Conservation (phyloP, 225 moss, liverwort and hornwort species). For the Pseudoscleropodium purum region DNA sequence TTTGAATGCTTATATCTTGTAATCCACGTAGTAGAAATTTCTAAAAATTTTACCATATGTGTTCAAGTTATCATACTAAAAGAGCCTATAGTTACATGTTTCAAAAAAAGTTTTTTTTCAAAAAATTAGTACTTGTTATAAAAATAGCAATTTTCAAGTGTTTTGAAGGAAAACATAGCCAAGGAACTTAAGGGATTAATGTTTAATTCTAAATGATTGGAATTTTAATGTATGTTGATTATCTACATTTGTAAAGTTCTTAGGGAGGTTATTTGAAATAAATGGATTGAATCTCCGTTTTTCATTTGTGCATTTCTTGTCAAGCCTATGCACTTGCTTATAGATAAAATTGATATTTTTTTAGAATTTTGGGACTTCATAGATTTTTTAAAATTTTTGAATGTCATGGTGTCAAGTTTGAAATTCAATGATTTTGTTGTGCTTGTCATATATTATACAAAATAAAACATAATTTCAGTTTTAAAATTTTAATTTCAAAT, state of each 20-base stretch:
- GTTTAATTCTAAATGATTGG: not conserved
- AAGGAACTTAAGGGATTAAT: not conserved
- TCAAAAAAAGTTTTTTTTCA: no score
- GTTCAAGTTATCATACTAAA: no score
- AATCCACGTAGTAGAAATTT: no score
- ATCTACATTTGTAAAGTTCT: not conserved
- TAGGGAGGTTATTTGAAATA: not conserved
- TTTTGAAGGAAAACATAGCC: no score
- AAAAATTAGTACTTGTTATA: no score
- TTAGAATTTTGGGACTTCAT: not conserved
- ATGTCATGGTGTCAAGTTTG: not conserved
- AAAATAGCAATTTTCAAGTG: no score
- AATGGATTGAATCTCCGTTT: fast-evolving
- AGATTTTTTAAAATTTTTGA: not conserved
- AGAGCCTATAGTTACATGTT: no score
- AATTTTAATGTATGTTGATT: not conserved
- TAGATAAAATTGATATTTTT: not conserved
- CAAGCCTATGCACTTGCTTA: fast-evolving
- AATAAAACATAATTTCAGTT: not conserved
- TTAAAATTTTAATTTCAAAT: not conserved
- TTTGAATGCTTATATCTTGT: no score
- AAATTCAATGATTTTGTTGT: not conserved
- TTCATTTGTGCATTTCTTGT: not conserved
- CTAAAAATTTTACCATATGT: no score
- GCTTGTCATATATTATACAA: not conserved